Percentiles rank a stretch among this genome's conserved stretches.
phyloP scores from a whole-genome alignment of 2,329 filamentous ascomycete species.

The Alternaria brassicicola region DNA sequence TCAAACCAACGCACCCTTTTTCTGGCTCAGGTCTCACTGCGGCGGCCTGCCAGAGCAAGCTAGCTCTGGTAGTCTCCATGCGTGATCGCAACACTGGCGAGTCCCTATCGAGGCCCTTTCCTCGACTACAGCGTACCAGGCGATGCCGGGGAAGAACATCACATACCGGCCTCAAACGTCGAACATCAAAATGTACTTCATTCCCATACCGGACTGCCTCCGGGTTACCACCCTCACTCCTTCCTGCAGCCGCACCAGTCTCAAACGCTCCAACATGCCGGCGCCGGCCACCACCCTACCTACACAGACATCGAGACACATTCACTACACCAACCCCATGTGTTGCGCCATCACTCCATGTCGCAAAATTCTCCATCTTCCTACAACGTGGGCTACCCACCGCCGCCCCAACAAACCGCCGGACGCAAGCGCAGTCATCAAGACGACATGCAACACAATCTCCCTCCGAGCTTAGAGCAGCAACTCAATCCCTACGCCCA shows the following conservation, averaged over 20 bases:
- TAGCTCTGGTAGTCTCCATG: slow-evolving; percentile 59
- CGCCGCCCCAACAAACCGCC: slow-evolving; percentile 34
- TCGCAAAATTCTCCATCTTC: slow-evolving; percentile 45
- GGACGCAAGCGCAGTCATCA: slow-evolving; percentile 54
- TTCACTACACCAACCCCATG: slow-evolving; percentile 44
- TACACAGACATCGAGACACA: slow-evolving; percentile 50
- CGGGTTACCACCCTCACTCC: slow-evolving; percentile 43
- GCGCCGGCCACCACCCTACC: slow-evolving; percentile 42
- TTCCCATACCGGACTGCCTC: slow-evolving; percentile 45
- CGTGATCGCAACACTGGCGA: slow-evolving; percentile 59
- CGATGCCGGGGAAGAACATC: slow-evolving; percentile 51
- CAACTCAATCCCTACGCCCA: slow-evolving; percentile 49
- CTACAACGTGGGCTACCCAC: slow-evolving; percentile 47
- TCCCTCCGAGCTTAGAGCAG: slow-evolving; percentile 50
- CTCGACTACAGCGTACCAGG: slow-evolving; percentile 55
- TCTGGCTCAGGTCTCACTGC: slow-evolving; percentile 53
- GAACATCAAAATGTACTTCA: slow-evolving; percentile 50
- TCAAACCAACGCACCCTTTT: slow-evolving; percentile 47
- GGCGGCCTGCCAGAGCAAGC: slow-evolving; percentile 56
- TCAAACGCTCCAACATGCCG: slow-evolving; percentile 49
- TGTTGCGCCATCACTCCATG: slow-evolving; percentile 47
- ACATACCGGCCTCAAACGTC: slow-evolving; percentile 51
- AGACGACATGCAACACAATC: slow-evolving; percentile 47
- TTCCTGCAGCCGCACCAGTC: slow-evolving; percentile 47
- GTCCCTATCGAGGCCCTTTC: slow-evolving; percentile 54